Evolutionary conservation across 2,329 filamentous ascomycete species (phyloP), one percentile per base, ranked within the genome.

Genomic region (Sporothrix dimorphospora): DNA sequence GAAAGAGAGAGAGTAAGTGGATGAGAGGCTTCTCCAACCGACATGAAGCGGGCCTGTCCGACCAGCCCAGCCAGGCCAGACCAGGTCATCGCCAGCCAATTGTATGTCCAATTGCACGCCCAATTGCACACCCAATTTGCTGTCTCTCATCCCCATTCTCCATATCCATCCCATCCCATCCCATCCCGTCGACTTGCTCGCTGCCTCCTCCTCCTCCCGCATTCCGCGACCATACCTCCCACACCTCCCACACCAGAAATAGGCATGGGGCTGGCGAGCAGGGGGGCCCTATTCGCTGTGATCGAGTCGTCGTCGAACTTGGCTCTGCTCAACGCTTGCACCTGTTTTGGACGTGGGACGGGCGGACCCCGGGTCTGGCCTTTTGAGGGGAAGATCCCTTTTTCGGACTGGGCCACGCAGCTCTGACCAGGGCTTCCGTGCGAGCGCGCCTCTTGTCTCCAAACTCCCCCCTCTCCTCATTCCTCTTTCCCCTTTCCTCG

Each of bases 361-460:
- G 59, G n/a, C 59, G 38, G 38, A 65, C 59, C 38, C 59, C 59
- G 38, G 59, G 59, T 45, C 59, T 45, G 59, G 59, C 38, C 57
- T 63, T 45, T 65, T 65, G 59, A 45, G 59, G 38, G 38, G 59
- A 65, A 65, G 59, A 65, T 65, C 59, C 34, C 38, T 45, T 45
- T 63, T 45, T 66, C 24, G 63, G 63, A 66, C 63, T 49, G 63
- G 63, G n/a, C 24, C 45, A 66, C 42, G 40, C 61, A 30, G 40
- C 40, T 21, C 24, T 47, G 21, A 27, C 57, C 57, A 63, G 57
- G 57, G 34, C 38, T 9, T 34, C 6, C n/a, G 12, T 34, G 27
- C 14, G 47, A 7, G 16, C 30, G 53, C 14, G 38, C 38, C 21
- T 65, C 38, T 65, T 65, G 59, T 45, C 59, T 65, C 59, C 59